A percentile compares a stretch with the other conserved stretches of the same genome.
Conservation (phyloP, 2,329 filamentous ascomycete species). For the Fusarium haematococcum region DNA sequence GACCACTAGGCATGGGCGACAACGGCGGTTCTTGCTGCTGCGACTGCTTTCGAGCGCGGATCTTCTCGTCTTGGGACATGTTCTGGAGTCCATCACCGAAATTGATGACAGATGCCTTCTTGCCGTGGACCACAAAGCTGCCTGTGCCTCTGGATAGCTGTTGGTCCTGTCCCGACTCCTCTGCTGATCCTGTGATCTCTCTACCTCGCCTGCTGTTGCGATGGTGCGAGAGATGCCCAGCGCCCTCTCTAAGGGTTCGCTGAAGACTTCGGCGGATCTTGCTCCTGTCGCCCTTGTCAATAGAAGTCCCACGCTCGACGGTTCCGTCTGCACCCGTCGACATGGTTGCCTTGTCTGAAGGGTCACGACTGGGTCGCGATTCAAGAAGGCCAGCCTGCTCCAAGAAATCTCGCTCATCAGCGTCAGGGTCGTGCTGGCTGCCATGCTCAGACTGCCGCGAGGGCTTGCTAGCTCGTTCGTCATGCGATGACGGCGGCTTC, state of each 20-base stretch:
- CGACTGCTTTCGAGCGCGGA: slow-evolving; percentile 70
- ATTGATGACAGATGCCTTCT: slow-evolving; percentile 97
- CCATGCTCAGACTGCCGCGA: slow-evolving; percentile 33
- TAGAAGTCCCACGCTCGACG: slow-evolving; percentile 49
- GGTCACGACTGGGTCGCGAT: slow-evolving; percentile 45
- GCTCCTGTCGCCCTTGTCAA: slow-evolving; percentile 65
- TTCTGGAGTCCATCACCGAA: slow-evolving; percentile 92
- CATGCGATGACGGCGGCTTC: slow-evolving; percentile 32
- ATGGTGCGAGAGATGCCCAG: slow-evolving; percentile 72
- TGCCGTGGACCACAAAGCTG: slow-evolving; percentile 96
- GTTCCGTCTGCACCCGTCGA: slow-evolving; percentile 50
- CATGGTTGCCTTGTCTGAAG: slow-evolving; percentile 51
- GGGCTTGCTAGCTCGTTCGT: slow-evolving; percentile 31
- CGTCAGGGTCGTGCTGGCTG: slow-evolving; percentile 65
- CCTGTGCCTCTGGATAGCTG: slow-evolving; percentile 82
- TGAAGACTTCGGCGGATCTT: slow-evolving; percentile 89
- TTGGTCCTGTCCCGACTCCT: slow-evolving; percentile 66
- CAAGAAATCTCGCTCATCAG: slow-evolving; percentile 74
- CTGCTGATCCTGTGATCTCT: slow-evolving; percentile 59
- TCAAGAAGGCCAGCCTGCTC: slow-evolving; percentile 75
- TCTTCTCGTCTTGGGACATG: slow-evolving; percentile 78
- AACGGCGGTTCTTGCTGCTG: slow-evolving; percentile 55
- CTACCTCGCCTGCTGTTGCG: slow-evolving; percentile 82
- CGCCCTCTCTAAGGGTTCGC: slow-evolving; percentile 87
- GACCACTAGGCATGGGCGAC: slow-evolving; percentile 51